Percentiles rank a stretch among this genome's conserved stretches.
Conservation (phyloP, 768 basidiomycete genomes). For the Lactarius evosmus region DNA sequence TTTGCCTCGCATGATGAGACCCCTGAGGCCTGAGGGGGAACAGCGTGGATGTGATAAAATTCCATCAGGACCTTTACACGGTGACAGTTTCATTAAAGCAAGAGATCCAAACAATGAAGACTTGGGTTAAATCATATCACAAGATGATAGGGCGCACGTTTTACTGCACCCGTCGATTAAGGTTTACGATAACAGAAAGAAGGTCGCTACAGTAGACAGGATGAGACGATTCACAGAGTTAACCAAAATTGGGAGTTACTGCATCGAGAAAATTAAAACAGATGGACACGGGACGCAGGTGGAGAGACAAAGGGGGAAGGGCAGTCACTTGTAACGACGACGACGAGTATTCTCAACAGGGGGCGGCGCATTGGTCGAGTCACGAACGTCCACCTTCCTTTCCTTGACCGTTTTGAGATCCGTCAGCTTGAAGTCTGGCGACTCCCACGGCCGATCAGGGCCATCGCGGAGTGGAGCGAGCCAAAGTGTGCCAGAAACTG, state of each 20-base stretch:
- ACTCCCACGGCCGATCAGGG: constrained; percentile 20
- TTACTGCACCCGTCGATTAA: constrained; percentile 1
- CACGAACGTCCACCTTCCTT: neutral
- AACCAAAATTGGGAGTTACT: constrained; percentile 16
- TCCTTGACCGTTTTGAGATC: constrained; percentile 14
- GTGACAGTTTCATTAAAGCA: neutral
- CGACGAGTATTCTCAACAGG: neutral
- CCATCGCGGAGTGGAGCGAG: constrained; percentile 15
- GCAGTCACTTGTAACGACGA: constrained; percentile 19
- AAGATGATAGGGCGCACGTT: neutral
- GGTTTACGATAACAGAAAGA: constrained; percentile 15
- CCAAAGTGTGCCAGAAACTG: constrained; percentile 2
- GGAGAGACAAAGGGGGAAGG: neutral
- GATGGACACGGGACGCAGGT: neutral
- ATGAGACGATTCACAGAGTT: constrained; percentile 10
- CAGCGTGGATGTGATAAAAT: neutral
- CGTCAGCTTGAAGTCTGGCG: constrained; percentile 6
- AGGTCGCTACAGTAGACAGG: constrained; percentile 1
- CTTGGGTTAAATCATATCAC: neutral
- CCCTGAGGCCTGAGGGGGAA: neutral
- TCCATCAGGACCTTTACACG: neutral
- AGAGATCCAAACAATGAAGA: neutral
- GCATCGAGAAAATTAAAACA: constrained; percentile 5
- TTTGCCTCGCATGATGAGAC: neutral
- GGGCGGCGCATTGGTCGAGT: neutral